Base-by-base conservation (phyloP, 2,329 filamentous ascomycete species). In the Huntiella abstrusa region DNA sequence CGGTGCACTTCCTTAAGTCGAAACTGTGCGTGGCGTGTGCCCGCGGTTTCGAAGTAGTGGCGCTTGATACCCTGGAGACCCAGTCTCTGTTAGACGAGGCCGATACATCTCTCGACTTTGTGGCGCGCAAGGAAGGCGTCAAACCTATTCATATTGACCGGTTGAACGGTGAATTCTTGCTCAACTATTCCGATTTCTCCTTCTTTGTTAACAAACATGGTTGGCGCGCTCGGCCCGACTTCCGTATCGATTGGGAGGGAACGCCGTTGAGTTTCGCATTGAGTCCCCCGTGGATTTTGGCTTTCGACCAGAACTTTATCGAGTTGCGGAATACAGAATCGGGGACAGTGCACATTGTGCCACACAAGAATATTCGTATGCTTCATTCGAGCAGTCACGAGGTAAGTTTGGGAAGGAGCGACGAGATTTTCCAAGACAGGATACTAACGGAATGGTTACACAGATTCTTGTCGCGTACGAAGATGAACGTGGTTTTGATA, bases 191-290 rank as follows among this genome's bases (percentile, higher is more conserved):
- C 4, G 91, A 98, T 60, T 98, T 95, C 63, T 94, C 85, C 10
- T 98, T 98, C 74, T 98, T 96, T 57, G 91, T 98, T 59, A 96
- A 98, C 63, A 77, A 91, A 56, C 96, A 98, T 60, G 91, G 91
- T 34, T 98, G 91, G 91, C 78, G 91, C 52, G 88, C 88, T 46
- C 74, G 87, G 56, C 86, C 87, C 4, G 91, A 98, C 62, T 98
- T 91, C 91, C 80, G 82, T 56, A 94, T 98, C 58, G 82, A 88
- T 52, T 98, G 91, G 91, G 91, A 98, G 65, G 91, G 91, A 48
- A 83, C 77, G 39, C 91, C 91, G 36, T 81, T 85, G 56, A 80
- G 79, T 49, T 98, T 98, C 62, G 91, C 91, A 1, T 77, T 96
- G 46, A 94, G 86, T 54, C 92, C 92, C 57, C 91, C 91, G 41